Percentiles rank a stretch among this genome's conserved stretches.
These are phyloP conservation scores for Mortierella alpina DNA, from an alignment of 192 early-diverging fungal genomes.

Conservation along the genomic window DNA sequence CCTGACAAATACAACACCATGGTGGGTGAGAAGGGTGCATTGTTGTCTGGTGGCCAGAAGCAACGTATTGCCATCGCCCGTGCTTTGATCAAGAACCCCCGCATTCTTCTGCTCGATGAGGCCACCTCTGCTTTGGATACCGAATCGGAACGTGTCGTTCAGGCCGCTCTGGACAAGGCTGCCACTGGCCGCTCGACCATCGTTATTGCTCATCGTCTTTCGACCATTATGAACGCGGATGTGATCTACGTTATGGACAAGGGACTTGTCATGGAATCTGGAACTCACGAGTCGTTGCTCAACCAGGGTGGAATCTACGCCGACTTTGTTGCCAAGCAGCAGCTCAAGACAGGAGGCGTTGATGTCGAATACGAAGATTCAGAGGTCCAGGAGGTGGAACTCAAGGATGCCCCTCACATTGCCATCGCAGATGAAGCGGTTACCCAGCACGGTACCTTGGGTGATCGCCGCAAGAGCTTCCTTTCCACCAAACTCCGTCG, in stretches of 20 bases:
- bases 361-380: conserved; percentile 16
- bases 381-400: neutral
- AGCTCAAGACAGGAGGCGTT: conserved; percentile 55
- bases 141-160: conserved; percentile 77
- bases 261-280: conserved; percentile 72
- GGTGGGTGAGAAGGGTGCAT: conserved; percentile 86
- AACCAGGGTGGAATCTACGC: conserved; percentile 62
- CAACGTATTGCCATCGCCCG: conserved; percentile 97
- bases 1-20: conserved; percentile 87
- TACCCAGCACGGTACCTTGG: conserved; percentile 52
- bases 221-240: conserved; percentile 84
- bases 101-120: conserved; percentile 90
- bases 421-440: conserved; percentile 33
- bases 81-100: conserved; percentile 89
- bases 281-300: conserved; percentile 78
- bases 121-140: conserved; percentile 92
- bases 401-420: conserved; percentile 13
- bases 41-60: conserved; percentile 94
- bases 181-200: conserved; percentile 83
- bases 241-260: conserved; percentile 82
- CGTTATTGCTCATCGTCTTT: conserved; percentile 86
- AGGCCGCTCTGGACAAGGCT: conserved; percentile 82
- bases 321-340: conserved; percentile 69
- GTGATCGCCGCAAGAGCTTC: conserved; percentile 70
- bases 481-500: conserved; percentile 61